phyloP scores from a whole-genome alignment of 345 rosid genomes.

The Aquilaria yunnanensis region DNA sequence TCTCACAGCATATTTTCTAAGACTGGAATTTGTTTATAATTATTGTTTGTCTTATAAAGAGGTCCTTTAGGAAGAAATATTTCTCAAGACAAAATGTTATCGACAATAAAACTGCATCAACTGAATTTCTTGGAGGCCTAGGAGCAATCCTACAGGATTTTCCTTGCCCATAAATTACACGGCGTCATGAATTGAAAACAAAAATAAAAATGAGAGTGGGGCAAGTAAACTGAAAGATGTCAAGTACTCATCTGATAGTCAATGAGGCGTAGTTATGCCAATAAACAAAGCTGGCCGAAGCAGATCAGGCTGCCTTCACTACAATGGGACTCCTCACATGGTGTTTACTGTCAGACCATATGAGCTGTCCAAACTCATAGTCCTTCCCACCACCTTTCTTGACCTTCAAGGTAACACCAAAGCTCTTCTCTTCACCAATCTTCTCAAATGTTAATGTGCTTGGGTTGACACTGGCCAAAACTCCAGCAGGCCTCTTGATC shows the following conservation, averaged over 20 bases:
- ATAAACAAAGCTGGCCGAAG: not conserved
- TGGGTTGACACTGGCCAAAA: constrained; percentile 49
- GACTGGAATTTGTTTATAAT: too few species aligned
- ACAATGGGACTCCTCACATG: constrained; percentile 75
- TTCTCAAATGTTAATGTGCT: constrained; percentile 35
- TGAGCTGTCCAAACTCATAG: constrained; percentile 49
- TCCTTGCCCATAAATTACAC: not conserved
- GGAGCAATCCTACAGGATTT: too few species aligned
- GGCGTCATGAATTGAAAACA: not conserved
- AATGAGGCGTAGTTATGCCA: not conserved
- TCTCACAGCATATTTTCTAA: too few species aligned
- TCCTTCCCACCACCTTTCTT: constrained; percentile 19
- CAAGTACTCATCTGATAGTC: too few species aligned
- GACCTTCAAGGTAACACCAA: constrained; percentile 34
- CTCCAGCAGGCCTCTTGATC: constrained; percentile 35
- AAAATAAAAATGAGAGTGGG: not conserved
- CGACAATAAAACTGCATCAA: too few species aligned
- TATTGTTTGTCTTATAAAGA: too few species aligned
- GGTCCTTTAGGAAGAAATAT: too few species aligned
- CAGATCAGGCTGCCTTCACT: constrained; percentile 26
- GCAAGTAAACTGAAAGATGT: too few species aligned
- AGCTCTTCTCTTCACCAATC: constrained; percentile 53
- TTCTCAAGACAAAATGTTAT: too few species aligned
- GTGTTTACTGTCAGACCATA: constrained; percentile 68
- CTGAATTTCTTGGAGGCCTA: too few species aligned